Conservation (phyloP, 2,329 filamentous ascomycete genomes). For the Xylaria digitata region DNA sequence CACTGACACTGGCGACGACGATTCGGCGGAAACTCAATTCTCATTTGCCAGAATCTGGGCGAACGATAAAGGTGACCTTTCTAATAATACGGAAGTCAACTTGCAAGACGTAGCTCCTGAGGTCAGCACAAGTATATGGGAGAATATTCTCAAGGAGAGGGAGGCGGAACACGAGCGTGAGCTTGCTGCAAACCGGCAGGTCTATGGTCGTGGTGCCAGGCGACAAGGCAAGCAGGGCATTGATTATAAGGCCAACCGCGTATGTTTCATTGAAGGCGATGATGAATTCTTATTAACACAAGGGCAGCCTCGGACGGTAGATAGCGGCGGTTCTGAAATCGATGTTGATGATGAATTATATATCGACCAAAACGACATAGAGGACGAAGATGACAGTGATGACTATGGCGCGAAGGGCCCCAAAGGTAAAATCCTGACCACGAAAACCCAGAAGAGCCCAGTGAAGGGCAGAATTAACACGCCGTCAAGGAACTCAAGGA, state of each 20-base stretch:
- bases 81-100: conserved; percentile 69
- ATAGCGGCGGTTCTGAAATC: conserved; percentile 45
- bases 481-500: conserved; percentile 39
- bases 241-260: conserved; percentile 58
- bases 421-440: conserved; percentile 37
- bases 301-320: conserved; percentile 41
- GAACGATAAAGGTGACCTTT: conserved; percentile 77
- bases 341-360: conserved; percentile 48
- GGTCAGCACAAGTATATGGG: conserved; percentile 82
- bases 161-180: conserved; percentile 82
- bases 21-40: conserved; percentile 81
- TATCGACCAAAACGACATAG: conserved; percentile 44
- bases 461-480: conserved; percentile 44
- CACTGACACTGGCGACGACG: conserved; percentile 71
- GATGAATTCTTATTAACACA: conserved; percentile 42
- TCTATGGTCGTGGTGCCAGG: conserved; percentile 87
- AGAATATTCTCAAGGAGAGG: conserved; percentile 85
- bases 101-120: conserved; percentile 62
- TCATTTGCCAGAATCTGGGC: conserved; percentile 93
- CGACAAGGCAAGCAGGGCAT: conserved; percentile 66
- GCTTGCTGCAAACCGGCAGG: conserved; percentile 74
- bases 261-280: conserved; percentile 47
- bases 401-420: conserved; percentile 25
- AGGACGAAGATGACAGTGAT: conserved; percentile 42
- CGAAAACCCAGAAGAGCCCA: conserved; percentile 33